phyloP scores from a whole-genome alignment of 371 early-diverging fungal genomes.

The Syncephalastrum monosporum region DNA sequence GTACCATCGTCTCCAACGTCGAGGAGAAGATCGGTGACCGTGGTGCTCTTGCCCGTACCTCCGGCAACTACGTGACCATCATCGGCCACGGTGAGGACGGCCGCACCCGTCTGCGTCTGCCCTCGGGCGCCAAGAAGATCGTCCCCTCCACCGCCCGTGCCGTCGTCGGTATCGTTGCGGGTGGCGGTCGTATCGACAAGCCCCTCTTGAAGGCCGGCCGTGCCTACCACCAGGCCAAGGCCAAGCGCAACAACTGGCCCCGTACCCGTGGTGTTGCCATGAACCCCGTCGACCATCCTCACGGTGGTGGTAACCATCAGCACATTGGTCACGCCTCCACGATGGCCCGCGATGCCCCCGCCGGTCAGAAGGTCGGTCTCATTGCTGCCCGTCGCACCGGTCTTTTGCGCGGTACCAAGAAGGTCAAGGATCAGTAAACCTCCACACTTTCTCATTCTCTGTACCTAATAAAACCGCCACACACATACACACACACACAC shows the following conservation, averaged over 20 bases:
- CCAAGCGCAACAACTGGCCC: constrained; percentile 99
- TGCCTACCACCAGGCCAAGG: constrained; percentile 98
- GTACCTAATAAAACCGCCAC: no score
- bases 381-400: constrained; percentile 99
- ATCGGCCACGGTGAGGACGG: constrained; percentile 99
- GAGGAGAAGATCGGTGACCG: constrained; percentile 98
- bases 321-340: constrained; percentile 99
- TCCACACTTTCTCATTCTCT: background rate
- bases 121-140: constrained; percentile 98
- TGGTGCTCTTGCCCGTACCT: constrained; percentile 96
- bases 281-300: constrained; percentile 96
- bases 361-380: constrained; percentile 99
- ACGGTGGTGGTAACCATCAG: constrained; percentile 91
- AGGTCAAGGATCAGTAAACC: constrained; percentile 60
- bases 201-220: constrained; percentile 99
- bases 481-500: no score
- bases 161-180: constrained; percentile 98
- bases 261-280: constrained; percentile 99
- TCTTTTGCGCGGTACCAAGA: constrained; percentile 98
- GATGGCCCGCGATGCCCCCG: constrained; percentile 91
- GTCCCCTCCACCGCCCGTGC: constrained; percentile 92
- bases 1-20: constrained; percentile 98
- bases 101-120: constrained; percentile 95
- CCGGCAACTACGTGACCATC: constrained; percentile 98
- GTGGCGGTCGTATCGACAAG: constrained; percentile 99